Conservation (phyloP, 2,329 filamentous ascomycete species). For the Lithohypha guttulata region DNA sequence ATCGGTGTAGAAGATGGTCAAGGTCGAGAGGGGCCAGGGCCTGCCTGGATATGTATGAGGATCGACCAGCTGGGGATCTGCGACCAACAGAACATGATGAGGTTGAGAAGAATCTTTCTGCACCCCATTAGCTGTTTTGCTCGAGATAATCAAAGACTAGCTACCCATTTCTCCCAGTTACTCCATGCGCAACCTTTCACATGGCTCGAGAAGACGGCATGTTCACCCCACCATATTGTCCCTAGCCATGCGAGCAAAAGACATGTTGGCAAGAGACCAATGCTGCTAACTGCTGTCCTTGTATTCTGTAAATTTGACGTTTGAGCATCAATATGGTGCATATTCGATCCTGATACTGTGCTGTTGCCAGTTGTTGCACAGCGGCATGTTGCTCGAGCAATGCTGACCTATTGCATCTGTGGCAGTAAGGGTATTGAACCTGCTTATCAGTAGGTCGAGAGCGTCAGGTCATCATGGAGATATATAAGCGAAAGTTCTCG, state of each 20-base stretch:
- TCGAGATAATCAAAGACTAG: too few relatives aligned
- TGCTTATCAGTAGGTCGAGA: too few relatives aligned
- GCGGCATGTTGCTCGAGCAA: constrained; percentile 1
- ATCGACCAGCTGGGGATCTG: constrained; percentile 86
- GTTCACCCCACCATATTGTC: constrained; percentile 74
- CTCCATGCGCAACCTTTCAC: constrained; percentile 69
- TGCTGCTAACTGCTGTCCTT: neutral
- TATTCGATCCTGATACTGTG: constrained; percentile 1
- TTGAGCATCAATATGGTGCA: neutral
- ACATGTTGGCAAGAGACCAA: constrained; percentile 45
- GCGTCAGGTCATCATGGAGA: too few relatives aligned
- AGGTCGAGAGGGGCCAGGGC: constrained; percentile 56
- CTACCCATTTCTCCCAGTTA: constrained; percentile 86
- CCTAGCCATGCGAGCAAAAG: constrained; percentile 65
- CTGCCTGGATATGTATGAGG: constrained; percentile 89
- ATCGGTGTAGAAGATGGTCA: constrained; percentile 68
- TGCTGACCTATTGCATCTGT: neutral
- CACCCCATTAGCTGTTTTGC: too few relatives aligned
- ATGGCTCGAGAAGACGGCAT: constrained; percentile 60
- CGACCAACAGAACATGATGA: constrained; percentile 73
- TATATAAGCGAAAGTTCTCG: too few relatives aligned
- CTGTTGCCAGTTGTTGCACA: neutral
- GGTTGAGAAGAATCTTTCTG: constrained; percentile 69
- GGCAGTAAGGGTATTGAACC: too few relatives aligned
- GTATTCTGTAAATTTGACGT: neutral